These are phyloP conservation scores for apple (Malus domestica) DNA, from an alignment of 306 rosid genomes.

Conservation along the genomic window ASM211411v1 NC_041802.1:23633501-23634000, in stretches of 20 bases:
- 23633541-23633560: background rate
- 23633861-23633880: too few species aligned
- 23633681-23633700: background rate
- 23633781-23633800: background rate
- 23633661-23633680: background rate
- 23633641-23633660: background rate
- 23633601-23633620: background rate
- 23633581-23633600: background rate
- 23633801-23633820: background rate
- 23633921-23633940: fast-evolving
- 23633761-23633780: background rate
- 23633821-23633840: background rate
- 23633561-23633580: background rate
- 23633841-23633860: background rate
- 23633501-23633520: background rate
- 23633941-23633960: too few species aligned
- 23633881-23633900: too few species aligned
- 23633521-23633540: background rate
- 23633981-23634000: too few species aligned
- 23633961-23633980: too few species aligned
- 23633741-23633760: background rate
- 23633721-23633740: background rate
- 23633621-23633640: background rate
- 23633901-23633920: fast-evolving
- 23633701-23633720: background rate